Evolutionary conservation across 345 rosid species (phyloP).

Genomic region (Dipteronia dyeriana): DNA sequence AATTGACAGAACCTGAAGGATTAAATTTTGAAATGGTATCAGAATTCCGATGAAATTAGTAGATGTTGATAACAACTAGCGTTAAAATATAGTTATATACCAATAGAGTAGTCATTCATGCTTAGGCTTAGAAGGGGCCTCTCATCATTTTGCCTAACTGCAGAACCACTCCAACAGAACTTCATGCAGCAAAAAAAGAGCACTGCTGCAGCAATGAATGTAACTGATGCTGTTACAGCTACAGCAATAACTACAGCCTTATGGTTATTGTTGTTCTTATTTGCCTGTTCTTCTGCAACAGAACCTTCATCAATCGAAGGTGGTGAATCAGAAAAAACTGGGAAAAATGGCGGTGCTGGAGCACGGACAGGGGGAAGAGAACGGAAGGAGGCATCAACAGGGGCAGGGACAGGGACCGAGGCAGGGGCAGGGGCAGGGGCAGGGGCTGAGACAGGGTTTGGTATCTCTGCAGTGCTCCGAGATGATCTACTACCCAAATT

Average conservation of each 20-base stretch:
- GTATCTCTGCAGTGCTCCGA: constrained; percentile 29
- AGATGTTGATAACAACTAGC: not conserved
- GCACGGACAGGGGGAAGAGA: constrained; percentile 31
- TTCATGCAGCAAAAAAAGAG: constrained; percentile 62
- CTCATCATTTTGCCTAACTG: constrained; percentile 64
- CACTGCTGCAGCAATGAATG: constrained; percentile 64
- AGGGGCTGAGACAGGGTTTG: constrained; percentile 30
- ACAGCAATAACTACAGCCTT: constrained; percentile 63
- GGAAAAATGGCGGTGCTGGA: constrained; percentile 27
- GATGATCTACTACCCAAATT: constrained; percentile 36
- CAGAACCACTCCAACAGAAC: constrained; percentile 43
- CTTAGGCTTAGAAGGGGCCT: constrained; percentile 90
- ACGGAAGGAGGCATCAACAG: constrained; percentile 21
- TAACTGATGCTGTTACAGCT: constrained; percentile 66
- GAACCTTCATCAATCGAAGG: constrained; percentile 35
- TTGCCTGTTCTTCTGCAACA: constrained; percentile 22
- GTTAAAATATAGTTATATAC: constrained; percentile 33
- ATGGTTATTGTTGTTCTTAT: constrained; percentile 29
- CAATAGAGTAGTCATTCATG: constrained; percentile 61
- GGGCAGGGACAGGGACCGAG: constrained; percentile 7
- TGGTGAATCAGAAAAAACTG: constrained; percentile 26
- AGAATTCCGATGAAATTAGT: constrained; percentile 13
- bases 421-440: constrained; percentile 25
- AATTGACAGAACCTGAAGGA: constrained; percentile 66
- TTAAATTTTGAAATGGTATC: constrained; percentile 14